phyloP scores from a whole-genome alignment of 441 rosid species.

The Kokia cookei region DNA sequence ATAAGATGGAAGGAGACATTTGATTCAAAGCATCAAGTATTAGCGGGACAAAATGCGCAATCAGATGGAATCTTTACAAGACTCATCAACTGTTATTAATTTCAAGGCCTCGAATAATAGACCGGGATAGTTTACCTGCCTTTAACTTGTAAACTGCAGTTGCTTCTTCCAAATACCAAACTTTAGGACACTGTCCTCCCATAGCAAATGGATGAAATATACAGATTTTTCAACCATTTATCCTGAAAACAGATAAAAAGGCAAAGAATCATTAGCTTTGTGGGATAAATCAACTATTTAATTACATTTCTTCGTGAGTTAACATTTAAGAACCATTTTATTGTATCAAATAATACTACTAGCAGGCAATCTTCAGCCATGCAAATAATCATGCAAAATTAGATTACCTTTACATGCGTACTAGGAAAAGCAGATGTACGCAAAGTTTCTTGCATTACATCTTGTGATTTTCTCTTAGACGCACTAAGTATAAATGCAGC shows the following conservation, averaged over 20 bases:
- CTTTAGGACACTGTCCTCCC: constrained; percentile 44
- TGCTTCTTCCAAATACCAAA: constrained; percentile 9
- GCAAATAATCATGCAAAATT: neutral
- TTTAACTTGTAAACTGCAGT: constrained; percentile 9
- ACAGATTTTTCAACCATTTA: constrained; percentile 41
- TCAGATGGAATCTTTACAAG: neutral
- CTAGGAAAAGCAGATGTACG: constrained; percentile 37
- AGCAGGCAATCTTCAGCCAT: neutral
- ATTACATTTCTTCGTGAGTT: neutral
- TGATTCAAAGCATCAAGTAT: neutral
- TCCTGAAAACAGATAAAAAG: constrained; percentile 17
- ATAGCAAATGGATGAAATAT: constrained; percentile 39
- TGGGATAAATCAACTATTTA: neutral
- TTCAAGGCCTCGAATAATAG: neutral
- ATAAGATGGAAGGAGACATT: neutral
- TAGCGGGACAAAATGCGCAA: no score
- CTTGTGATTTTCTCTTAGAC: constrained; percentile 32
- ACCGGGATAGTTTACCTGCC: constrained; percentile 15
- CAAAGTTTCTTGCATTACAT: constrained; percentile 38
- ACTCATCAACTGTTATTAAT: neutral
- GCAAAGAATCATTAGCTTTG: neutral
- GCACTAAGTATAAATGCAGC: constrained; percentile 40
- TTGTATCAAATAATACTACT: neutral
- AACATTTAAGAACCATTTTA: neutral
- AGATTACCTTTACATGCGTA: constrained; percentile 29